These are phyloP conservation scores for Nakazawaea anatomiae DNA, from an alignment of 805 yeast species.

Conservation along the genomic window DNA sequence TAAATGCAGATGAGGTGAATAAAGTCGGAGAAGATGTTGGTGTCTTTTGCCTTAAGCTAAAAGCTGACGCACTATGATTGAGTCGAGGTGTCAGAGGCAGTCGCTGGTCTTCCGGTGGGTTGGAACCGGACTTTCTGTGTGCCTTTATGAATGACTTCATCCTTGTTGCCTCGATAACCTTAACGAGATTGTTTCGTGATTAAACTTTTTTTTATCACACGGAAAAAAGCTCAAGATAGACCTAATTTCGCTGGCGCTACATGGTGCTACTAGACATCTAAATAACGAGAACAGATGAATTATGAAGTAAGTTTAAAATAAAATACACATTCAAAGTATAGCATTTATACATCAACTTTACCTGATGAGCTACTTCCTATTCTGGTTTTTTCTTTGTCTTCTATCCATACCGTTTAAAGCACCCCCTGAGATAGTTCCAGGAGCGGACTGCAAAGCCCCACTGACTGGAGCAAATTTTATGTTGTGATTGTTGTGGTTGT, in stretches of 20 bases:
- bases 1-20: slow-evolving; percentile 3
- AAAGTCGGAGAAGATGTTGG: slow-evolving; percentile 5
- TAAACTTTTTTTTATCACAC: neutral
- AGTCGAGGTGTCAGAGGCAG: neutral
- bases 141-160: slow-evolving; percentile 27
- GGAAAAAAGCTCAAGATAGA: neutral
- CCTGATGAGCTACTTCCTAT: neutral
- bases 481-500: slow-evolving; percentile 20
- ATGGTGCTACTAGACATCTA: neutral
- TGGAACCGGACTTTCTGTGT: slow-evolving; percentile 19
- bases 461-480: slow-evolving; percentile 21
- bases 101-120: slow-evolving; percentile 12
- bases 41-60: slow-evolving; percentile 4
- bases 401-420: slow-evolving; percentile 31
- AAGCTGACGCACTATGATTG: slow-evolving; percentile 2
- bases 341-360: neutral
- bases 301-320: neutral
- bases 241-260: neutral
- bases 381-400: slow-evolving; percentile 18
- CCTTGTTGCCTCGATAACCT: neutral
- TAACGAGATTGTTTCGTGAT: neutral
- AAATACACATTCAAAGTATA: neutral
- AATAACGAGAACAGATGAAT: neutral
- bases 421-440: slow-evolving; percentile 30
- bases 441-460: slow-evolving; percentile 27